These are phyloP conservation scores for Candida coquimbonensis DNA, from an alignment of 805 yeast genomes.

Conservation along the genomic window DNA sequence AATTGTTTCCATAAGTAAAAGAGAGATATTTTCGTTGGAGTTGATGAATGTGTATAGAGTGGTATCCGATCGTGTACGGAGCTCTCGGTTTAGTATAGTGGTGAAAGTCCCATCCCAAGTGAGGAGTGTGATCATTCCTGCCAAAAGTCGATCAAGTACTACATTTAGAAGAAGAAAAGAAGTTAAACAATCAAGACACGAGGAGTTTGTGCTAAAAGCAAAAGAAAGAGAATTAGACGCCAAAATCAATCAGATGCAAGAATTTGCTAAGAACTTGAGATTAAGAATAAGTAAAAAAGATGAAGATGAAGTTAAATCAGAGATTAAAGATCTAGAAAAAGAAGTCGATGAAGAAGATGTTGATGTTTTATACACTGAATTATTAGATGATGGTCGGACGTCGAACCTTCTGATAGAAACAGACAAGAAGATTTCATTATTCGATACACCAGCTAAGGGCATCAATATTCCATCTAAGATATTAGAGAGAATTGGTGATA, in stretches of 20 bases:
- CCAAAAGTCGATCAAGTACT: not conserved
- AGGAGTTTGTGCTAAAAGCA: not conserved
- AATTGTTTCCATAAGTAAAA: too few species aligned
- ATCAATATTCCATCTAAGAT: slow-evolving; percentile 29
- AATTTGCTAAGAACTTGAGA: slow-evolving; percentile 12
- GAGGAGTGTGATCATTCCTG: slow-evolving; percentile 3
- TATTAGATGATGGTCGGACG: slow-evolving; percentile 1
- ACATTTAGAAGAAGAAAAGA: not conserved
- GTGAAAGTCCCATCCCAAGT: not conserved
- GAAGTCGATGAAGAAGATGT: slow-evolving; percentile 17
- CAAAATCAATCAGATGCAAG: slow-evolving; percentile 15
- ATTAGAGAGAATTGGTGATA: slow-evolving; percentile 32
- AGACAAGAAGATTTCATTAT: slow-evolving; percentile 6
- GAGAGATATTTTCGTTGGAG: not conserved
- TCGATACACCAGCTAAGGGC: slow-evolving; percentile 20
- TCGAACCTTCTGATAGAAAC: not conserved
- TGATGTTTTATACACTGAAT: slow-evolving; percentile 13
- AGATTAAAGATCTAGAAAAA: slow-evolving; percentile 9
- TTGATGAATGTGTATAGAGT: not conserved
- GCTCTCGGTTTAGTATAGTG: too few species aligned
- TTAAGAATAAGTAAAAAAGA: slow-evolving; percentile 9
- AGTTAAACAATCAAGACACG: not conserved
- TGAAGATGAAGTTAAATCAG: slow-evolving; percentile 11
- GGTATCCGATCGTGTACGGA: not conserved
- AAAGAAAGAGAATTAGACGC: slow-evolving; percentile 7